Conservation (phyloP, 306 rosid genomes). For the Acmispon strigosus region DNA sequence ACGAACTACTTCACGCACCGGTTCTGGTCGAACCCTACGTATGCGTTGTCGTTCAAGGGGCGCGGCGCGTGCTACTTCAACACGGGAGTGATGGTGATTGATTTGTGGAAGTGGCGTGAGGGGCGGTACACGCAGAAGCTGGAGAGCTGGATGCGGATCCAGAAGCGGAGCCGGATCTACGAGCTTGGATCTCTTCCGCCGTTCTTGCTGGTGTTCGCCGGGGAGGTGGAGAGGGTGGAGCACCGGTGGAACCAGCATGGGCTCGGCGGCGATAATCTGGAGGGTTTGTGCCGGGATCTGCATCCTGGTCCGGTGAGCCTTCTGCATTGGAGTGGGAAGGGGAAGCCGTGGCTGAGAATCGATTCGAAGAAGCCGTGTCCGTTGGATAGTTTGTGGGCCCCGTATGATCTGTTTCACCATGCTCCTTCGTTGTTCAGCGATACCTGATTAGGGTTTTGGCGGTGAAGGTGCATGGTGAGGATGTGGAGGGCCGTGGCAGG, state of each 20-base stretch:
- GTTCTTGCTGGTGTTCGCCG: slow-evolving; percentile 78
- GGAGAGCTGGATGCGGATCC: slow-evolving; percentile 85
- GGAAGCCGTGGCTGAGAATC: slow-evolving; percentile 87
- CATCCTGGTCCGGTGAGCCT: slow-evolving; percentile 89
- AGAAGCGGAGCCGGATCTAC: slow-evolving; percentile 70
- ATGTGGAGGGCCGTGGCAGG: not conserved
- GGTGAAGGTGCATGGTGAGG: not conserved
- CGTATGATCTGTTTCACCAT: slow-evolving; percentile 73
- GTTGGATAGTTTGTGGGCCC: slow-evolving; percentile 84
- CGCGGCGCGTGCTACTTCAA: slow-evolving; percentile 73
- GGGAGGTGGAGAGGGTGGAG: slow-evolving; percentile 69
- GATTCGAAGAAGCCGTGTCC: slow-evolving; percentile 80
- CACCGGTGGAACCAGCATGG: slow-evolving; percentile 98
- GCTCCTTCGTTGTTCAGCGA: slow-evolving; percentile 45
- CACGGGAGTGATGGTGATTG: slow-evolving; percentile 96
- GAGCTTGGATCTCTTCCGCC: slow-evolving; percentile 88
- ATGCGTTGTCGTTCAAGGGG: slow-evolving; percentile 49
- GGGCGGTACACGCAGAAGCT: slow-evolving; percentile 60
- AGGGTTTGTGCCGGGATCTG: slow-evolving; percentile 69
- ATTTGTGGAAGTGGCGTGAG: slow-evolving; percentile 73
- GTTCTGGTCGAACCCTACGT: slow-evolving; percentile 58
- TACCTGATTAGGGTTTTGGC: slow-evolving; percentile 20
- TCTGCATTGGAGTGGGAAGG: slow-evolving; percentile 93
- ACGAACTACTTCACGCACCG: slow-evolving; percentile 70
- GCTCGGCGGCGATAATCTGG: slow-evolving; percentile 79